Percentiles rank a stretch among this genome's conserved stretches.
Conservation (phyloP, 2,329 filamentous ascomycete species). For the Neonectria hederae region DNA sequence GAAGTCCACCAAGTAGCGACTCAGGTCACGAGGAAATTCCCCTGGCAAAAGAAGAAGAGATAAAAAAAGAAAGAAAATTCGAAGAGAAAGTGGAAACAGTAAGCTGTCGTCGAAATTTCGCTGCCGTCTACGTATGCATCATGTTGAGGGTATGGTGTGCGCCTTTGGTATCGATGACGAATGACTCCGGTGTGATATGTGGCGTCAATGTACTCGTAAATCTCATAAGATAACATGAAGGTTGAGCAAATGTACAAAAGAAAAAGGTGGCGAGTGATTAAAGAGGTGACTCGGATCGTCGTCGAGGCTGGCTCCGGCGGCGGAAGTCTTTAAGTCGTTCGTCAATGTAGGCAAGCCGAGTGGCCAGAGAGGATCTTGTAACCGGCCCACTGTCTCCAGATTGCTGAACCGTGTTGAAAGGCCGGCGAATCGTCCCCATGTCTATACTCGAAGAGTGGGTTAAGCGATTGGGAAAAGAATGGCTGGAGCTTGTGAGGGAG, state of each 20-base stretch:
- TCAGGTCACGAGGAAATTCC: slow-evolving; percentile 2
- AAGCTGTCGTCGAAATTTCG: slow-evolving; percentile 33
- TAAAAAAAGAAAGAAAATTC: background rate
- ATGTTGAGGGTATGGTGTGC: slow-evolving; percentile 35
- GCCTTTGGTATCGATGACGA: slow-evolving; percentile 27
- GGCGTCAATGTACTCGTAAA: slow-evolving; percentile 39
- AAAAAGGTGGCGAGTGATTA: slow-evolving; percentile 43
- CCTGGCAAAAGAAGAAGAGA: slow-evolving; percentile 20
- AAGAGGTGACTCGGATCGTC: slow-evolving; percentile 61
- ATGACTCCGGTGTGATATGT: slow-evolving; percentile 26
- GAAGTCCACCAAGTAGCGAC: slow-evolving; percentile 7
- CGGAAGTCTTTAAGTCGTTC: slow-evolving; percentile 65
- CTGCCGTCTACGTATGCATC: slow-evolving; percentile 42
- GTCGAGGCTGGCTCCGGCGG: slow-evolving; percentile 52
- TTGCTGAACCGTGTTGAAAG: slow-evolving; percentile 68
- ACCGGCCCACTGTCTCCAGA: slow-evolving; percentile 48
- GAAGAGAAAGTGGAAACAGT: slow-evolving; percentile 3
- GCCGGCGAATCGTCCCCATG: slow-evolving; percentile 56
- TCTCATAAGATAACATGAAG: slow-evolving; percentile 37
- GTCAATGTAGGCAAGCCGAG: slow-evolving; percentile 66
- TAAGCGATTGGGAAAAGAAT: slow-evolving; percentile 69
- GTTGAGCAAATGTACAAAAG: slow-evolving; percentile 33
- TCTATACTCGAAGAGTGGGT: slow-evolving; percentile 59
- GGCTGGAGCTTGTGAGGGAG: slow-evolving; percentile 58
- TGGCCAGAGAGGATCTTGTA: slow-evolving; percentile 56